phyloP scores from a whole-genome alignment of 768 basidiomycete species.

The Leccinum boreale region DNA sequence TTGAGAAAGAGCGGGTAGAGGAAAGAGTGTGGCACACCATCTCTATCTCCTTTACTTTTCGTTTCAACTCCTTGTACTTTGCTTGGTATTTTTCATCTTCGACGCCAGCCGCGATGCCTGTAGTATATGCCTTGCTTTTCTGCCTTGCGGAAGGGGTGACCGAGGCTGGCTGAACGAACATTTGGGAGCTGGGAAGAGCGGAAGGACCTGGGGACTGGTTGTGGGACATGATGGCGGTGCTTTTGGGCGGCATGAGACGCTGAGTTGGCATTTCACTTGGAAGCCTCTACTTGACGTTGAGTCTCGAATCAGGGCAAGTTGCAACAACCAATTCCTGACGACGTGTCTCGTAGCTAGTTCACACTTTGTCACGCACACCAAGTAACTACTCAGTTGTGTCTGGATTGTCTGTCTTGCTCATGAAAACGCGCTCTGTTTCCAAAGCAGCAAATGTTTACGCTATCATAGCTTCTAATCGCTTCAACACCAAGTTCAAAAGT shows the following conservation, averaged over 20 bases:
- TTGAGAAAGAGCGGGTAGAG: conserved; percentile 3
- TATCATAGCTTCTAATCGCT: conserved; percentile 3
- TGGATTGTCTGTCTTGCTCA: neutral
- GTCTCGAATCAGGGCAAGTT: conserved; percentile 18
- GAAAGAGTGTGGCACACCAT: conserved; percentile 44
- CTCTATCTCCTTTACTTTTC: conserved; percentile 87
- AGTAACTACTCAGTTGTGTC: neutral
- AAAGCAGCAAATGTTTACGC: neutral
- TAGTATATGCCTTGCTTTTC: conserved; percentile 47
- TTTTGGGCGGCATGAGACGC: conserved; percentile 27
- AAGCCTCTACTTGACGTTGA: conserved; percentile 27
- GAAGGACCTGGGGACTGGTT: conserved; percentile 55
- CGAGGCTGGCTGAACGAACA: conserved; percentile 30
- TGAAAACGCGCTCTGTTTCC: neutral
- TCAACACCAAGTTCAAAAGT: neutral
- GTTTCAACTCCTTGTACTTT: conserved; percentile 86
- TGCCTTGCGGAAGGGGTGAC: conserved; percentile 37
- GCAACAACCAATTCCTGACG: conserved; percentile 5
- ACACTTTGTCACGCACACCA: conserved; percentile 1
- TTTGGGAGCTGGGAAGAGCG: conserved; percentile 38
- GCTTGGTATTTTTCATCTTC: conserved; percentile 85
- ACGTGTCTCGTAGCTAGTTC: conserved; percentile 10
- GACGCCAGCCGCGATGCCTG: conserved; percentile 72
- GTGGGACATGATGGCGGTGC: conserved; percentile 62
- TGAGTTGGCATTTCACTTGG: conserved; percentile 26